These are phyloP conservation scores for Candida fluviatilis DNA, from an alignment of 805 yeast species.

Conservation along the genomic window DNA sequence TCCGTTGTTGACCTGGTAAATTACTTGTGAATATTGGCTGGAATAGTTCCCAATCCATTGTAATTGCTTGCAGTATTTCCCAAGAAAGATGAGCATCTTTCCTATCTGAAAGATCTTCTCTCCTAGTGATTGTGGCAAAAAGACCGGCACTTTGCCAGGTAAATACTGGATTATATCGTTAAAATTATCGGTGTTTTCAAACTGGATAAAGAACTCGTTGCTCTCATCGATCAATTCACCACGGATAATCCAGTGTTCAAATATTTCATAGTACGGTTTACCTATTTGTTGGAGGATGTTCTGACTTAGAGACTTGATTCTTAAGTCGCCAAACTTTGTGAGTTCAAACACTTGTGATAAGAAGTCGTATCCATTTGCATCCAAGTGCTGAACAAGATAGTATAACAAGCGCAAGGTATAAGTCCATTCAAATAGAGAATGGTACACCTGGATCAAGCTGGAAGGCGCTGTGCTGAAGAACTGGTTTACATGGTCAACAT, in stretches of 20 bases:
- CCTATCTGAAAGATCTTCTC: conserved; percentile 63
- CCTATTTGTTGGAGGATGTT: conserved; percentile 43
- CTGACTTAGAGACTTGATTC: conserved; percentile 40
- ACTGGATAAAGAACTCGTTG: conserved; percentile 60
- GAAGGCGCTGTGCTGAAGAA: conserved; percentile 23
- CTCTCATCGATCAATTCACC: conserved; percentile 57
- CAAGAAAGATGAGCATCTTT: conserved; percentile 60
- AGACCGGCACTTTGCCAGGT: conserved; percentile 40
- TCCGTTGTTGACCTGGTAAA: conserved; percentile 29
- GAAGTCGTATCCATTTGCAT: conserved; percentile 44
- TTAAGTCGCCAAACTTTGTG: conserved; percentile 60
- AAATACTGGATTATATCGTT: conserved; percentile 30
- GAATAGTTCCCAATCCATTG: conserved; percentile 55
- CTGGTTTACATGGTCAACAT: conserved; percentile 32
- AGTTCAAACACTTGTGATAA: conserved; percentile 49
- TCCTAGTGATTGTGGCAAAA: conserved; percentile 32
- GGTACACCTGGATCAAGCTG: conserved; percentile 33
- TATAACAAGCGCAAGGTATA: conserved; percentile 55
- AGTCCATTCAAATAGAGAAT: conserved; percentile 47
- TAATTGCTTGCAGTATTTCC: conserved; percentile 60
- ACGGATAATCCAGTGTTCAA: conserved; percentile 62
- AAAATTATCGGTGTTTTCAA: conserved; percentile 27
- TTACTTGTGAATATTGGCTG: conserved; percentile 24
- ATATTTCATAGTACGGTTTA: conserved; percentile 56
- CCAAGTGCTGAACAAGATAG: conserved; percentile 35